Evolutionary conservation across 371 early-diverging fungal genomes (phyloP), one percentile per base, ranked within the genome.

Genomic region (Mucor indicus): DNA sequence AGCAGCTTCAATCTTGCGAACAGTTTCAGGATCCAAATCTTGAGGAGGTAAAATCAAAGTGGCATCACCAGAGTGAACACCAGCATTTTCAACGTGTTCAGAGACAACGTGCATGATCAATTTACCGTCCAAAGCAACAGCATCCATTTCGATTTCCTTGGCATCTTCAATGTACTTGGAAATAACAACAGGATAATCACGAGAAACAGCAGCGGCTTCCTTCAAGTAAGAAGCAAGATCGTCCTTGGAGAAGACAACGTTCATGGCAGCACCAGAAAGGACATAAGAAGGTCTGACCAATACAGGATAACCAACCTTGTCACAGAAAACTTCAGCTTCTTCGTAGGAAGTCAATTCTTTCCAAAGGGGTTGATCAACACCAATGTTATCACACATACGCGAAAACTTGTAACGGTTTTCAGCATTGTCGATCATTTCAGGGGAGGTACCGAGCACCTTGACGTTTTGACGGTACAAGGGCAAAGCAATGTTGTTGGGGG

Each of bases 61-160:
- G 20, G 97, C 97, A 72, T 97, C 97, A 55, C 97, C 97, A 44
- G 94, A 93, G 77, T 97, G 97, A 13, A 95, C 95, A 55, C 97
- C 97, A 35, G 97, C 97, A 60, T 93, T 92, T 69, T 97, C 97
- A 24, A 97, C 90, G 62, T 97, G 97, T 72, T 95, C 92, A 20
- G 91, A 86, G 29, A 97, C 78, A 35, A 88, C 93, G 60, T 93
- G 92, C 79, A 89, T 82, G 27, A 93, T 56, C 48, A 97, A 58
- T 67, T 91, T 87, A 24, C 97, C 97, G 43, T 88, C 86, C 11
- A 86, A 64, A 5, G 96, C 96, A 29, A 97, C 95, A 24, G 93
- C 96, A 55, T 97, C 98, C 73, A 95, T 83, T 55, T 97, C 98
- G 43, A 97, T 90, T 69, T 97, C 98, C 69, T 93, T 89, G 38